A percentile compares a stretch with the other conserved stretches of the same genome.
Evolutionary conservation across 208 protist species (phyloP).

Genomic region (Crithidia expoeki): DNA sequence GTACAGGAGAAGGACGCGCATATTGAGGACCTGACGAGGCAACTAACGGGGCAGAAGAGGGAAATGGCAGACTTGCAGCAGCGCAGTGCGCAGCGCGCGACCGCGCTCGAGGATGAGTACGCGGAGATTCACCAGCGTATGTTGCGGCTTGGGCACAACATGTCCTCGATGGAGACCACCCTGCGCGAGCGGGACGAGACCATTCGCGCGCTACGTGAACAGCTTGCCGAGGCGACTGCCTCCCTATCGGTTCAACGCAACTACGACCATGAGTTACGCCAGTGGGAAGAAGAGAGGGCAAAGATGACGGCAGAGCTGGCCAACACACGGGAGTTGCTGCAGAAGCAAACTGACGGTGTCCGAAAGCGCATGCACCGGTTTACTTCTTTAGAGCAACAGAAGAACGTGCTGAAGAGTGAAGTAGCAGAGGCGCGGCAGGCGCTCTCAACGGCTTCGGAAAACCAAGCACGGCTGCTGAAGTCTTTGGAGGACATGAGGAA

Average conservation of each 20-base stretch:
- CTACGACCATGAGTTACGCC: background rate
- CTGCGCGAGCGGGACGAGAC: constrained; percentile 27
- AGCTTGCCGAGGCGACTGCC: constrained; percentile 18
- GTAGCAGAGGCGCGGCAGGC: constrained; percentile 13
- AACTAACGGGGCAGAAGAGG: constrained; percentile 14
- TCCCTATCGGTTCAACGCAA: background rate
- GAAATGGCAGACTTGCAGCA: constrained; percentile 33
- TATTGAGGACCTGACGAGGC: constrained; percentile 21
- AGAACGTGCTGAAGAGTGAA: constrained; percentile 17
- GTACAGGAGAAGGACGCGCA: constrained; percentile 28
- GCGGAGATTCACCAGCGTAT: constrained; percentile 33
- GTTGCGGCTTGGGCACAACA: constrained; percentile 34
- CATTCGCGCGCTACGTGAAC: constrained; percentile 30
- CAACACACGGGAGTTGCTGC: constrained; percentile 29
- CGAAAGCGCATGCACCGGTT: constrained; percentile 59
- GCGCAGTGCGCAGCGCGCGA: constrained; percentile 26
- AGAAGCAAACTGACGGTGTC: constrained; percentile 67
- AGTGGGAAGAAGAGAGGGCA: constrained; percentile 23
- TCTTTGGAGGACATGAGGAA: constrained; percentile 16
- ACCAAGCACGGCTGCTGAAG: constrained; percentile 23
- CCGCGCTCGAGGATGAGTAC: constrained; percentile 32
- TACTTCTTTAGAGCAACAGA: constrained; percentile 50
- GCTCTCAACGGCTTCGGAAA: constrained; percentile 6
- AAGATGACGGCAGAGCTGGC: constrained; percentile 29
- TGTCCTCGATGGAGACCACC: constrained; percentile 30